Base-by-base conservation (phyloP, 371 early-diverging fungal species). In the Nematocida parisii region DNA sequence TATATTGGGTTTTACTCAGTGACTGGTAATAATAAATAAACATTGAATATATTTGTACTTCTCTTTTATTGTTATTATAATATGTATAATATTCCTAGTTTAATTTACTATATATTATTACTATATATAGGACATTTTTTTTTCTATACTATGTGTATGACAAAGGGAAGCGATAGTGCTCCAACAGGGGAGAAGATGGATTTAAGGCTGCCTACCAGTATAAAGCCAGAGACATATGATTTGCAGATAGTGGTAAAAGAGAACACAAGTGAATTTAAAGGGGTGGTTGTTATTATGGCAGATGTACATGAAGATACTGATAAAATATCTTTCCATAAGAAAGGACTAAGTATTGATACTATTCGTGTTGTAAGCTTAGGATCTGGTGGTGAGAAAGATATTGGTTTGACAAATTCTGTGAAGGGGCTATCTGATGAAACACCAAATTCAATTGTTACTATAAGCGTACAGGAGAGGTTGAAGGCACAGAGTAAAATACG, bases 141-240 rank as follows among this genome's bases (percentile, higher is more conserved):
- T 72, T 72, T 40, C 39, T 58, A 18, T 58, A 15, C 58, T 72
- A 72, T 72, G 72, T 72, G 72, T 56, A 55, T 42, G 62, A 33
- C 68, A 27, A 44, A 68, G 22, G 40, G 13, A 42, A 42, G 24
- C 22, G 22, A 39, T 24, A 27, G 18, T 64, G 64, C 42, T 44
- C 45, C 64, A 20, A 7, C 33, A 7, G 44, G 44, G 7, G 44
- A 42, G 42, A 42, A 13, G 15, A 2, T 20, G 39, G 64, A 44
- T 22, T 44, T 64, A 15, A 66, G 75, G 24, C 75, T 77, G 46
- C 68, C 70, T 6, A 39, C 15, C 13, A 60, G 55, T n/a, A 57
- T 77, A 57, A 68, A 70, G 45, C 80, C 80, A 54, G 9, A 9
- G 1, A 22, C 13, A 24, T 77, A 77, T 47, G 44, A 40, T 58